phyloP scores from a whole-genome alignment of 2,329 filamentous ascomycete species.

The Polytolypa hystricis region DNA sequence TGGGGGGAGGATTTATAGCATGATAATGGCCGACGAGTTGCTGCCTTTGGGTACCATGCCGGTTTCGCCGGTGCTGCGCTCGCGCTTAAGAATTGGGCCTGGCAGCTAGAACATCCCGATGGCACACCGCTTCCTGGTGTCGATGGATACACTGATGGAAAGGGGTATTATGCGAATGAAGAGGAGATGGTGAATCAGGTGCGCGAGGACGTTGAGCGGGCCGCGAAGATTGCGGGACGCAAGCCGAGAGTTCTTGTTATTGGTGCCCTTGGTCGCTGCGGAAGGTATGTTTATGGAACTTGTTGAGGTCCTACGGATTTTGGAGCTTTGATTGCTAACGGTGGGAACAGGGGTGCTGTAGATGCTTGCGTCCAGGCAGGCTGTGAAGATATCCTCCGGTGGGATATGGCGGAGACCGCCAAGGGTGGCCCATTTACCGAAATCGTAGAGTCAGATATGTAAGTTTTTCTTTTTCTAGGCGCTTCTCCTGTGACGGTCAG shows the following conservation, averaged over 20 bases:
- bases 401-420: constrained; percentile 72
- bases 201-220: constrained; percentile 57
- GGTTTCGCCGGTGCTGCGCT: constrained; percentile 62
- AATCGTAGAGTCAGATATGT: constrained; percentile 54
- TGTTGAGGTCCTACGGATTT: not conserved
- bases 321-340: not conserved
- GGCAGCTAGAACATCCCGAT: constrained; percentile 61
- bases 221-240: constrained; percentile 54
- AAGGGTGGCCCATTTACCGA: constrained; percentile 67
- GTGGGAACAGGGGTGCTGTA: constrained; percentile 61
- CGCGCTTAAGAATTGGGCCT: constrained; percentile 70
- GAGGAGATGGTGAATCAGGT: constrained; percentile 60
- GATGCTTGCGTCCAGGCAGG: constrained; percentile 68
- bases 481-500: not conserved
- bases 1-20: not conserved
- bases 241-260: constrained; percentile 71
- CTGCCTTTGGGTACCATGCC: constrained; percentile 54
- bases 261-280: constrained; percentile 46
- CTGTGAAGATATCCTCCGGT: constrained; percentile 53
- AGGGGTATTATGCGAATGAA: constrained; percentile 50
- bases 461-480: too few species aligned
- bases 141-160: constrained; percentile 40
- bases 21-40: too few species aligned
- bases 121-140: constrained; percentile 55
- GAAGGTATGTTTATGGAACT: constrained; percentile 7